A percentile compares a stretch with the other conserved stretches of the same genome.
Evolutionary conservation across 345 rosid genomes (phyloP).

Genomic region (Angophora floribunda): DNA sequence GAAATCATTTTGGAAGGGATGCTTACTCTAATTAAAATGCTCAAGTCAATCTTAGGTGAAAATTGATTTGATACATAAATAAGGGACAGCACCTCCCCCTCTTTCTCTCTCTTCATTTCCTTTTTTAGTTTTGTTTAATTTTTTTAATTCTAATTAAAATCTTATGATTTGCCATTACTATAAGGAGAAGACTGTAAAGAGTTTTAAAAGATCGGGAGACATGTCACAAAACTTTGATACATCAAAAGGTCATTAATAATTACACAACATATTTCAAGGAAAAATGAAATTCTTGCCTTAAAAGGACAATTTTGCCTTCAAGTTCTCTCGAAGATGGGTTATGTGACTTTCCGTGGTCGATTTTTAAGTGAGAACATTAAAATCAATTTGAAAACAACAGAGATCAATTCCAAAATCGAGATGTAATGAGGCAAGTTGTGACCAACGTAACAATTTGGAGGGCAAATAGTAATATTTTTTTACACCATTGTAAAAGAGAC

Average conservation of each 20-base stretch:
- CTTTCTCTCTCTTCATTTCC: no score
- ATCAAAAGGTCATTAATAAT: not conserved
- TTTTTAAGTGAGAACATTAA: not conserved
- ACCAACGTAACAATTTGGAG: fast-evolving
- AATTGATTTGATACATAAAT: no score
- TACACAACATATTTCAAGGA: not conserved
- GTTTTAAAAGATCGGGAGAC: not conserved
- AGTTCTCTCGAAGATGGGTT: not conserved
- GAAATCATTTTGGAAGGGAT: not conserved
- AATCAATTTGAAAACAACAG: not conserved
- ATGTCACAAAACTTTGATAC: not conserved
- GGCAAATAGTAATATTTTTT: not conserved
- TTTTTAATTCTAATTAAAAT: not conserved
- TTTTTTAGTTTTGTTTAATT: no score
- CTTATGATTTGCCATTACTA: not conserved
- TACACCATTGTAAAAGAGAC: not conserved
- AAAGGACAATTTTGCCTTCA: not conserved
- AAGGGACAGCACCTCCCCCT: no score
- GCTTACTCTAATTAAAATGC: not conserved
- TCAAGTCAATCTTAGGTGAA: no score
- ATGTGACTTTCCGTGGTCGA: not conserved
- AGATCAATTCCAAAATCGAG: not conserved
- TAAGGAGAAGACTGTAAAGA: not conserved
- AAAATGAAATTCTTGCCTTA: not conserved
- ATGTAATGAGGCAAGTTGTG: not conserved